These are phyloP conservation scores for Dendrobium chrysotoxum DNA, from an alignment of 106 monocot genomes.

Conservation along the genomic window DNA sequence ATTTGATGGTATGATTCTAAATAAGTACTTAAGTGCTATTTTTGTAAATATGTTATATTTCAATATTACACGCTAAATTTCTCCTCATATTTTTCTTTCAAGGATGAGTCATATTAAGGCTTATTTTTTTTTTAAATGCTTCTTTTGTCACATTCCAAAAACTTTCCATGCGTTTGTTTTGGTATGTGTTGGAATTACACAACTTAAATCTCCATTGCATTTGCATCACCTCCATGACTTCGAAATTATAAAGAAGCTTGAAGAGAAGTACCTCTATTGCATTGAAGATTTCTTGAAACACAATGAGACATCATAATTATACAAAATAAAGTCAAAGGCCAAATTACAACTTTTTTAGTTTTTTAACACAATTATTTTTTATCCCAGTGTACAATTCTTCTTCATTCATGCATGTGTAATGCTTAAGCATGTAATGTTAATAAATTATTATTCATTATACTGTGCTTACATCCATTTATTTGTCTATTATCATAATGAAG, in stretches of 20 bases:
- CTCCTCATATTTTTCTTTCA: background rate
- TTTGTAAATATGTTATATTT: background rate
- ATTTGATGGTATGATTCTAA: background rate
- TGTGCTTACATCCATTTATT: no score
- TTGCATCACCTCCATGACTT: background rate
- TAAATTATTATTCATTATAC: no score
- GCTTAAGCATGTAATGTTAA: no score
- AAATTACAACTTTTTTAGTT: no score
- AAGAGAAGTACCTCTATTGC: background rate
- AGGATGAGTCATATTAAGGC: background rate
- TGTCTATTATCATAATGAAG: no score
- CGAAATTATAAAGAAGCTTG: background rate
- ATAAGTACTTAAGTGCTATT: background rate
- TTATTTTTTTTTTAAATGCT: background rate
- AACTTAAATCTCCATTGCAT: background rate
- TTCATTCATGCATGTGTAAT: no score
- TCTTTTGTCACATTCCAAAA: background rate
- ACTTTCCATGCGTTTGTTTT: background rate
- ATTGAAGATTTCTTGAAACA: background rate
- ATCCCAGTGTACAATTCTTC: no score
- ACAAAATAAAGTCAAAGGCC: background rate
- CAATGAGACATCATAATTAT: background rate
- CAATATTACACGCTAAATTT: background rate
- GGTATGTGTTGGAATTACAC: background rate
- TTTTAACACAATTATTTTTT: no score